Conservation (phyloP, 108 stramenopile species). For the Pseudonitzschia delicatissima region DNA sequence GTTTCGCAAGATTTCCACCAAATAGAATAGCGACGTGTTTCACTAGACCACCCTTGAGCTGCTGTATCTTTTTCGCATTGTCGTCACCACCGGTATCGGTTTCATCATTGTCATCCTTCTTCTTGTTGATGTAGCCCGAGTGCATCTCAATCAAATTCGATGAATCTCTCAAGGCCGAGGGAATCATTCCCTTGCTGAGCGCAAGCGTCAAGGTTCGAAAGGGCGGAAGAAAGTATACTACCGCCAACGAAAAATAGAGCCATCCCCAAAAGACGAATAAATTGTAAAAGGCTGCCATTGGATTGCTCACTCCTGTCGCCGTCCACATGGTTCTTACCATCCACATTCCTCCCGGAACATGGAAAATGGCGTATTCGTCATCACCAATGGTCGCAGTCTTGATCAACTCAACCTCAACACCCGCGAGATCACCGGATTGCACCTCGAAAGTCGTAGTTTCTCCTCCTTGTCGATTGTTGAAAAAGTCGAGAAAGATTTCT, state of each 20-base stretch:
- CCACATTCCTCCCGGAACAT: slow-evolving; percentile 14
- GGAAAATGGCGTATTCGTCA: neutral
- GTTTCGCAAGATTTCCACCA: slow-evolving; percentile 9
- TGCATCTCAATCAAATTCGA: neutral
- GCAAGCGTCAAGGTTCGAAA: neutral
- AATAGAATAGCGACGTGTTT: neutral
- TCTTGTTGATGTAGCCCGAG: neutral
- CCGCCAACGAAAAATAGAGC: neutral
- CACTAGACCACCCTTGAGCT: neutral
- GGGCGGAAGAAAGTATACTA: neutral
- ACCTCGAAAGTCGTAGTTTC: too few relatives aligned
- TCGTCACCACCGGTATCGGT: too few relatives aligned
- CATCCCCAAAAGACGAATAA: neutral
- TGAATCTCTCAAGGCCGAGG: neutral
- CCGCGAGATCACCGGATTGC: neutral
- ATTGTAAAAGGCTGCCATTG: neutral
- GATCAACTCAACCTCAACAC: neutral
- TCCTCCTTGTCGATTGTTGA: too few relatives aligned
- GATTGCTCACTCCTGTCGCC: neutral
- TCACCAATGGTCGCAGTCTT: neutral
- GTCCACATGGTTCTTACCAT: slow-evolving; percentile 1
- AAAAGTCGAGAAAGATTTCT: neutral
- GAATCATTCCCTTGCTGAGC: neutral
- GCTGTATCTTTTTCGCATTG: neutral
- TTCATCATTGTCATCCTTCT: neutral